phyloP scores from a whole-genome alignment of 2,329 filamentous ascomycete species.

The Diaporthe sp. region DNA sequence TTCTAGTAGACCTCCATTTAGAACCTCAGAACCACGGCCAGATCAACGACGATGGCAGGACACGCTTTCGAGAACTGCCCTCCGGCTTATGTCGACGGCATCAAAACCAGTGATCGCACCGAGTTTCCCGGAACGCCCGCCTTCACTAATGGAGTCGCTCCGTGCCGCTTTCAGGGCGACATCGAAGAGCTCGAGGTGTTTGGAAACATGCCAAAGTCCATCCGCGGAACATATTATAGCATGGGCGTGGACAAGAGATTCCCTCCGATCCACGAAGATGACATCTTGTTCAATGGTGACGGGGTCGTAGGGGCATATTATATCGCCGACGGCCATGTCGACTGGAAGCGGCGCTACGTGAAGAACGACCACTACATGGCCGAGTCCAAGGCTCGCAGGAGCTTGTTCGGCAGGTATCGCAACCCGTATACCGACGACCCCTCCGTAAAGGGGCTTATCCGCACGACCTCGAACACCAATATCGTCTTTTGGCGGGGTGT shows the following conservation, averaged over 20 bases:
- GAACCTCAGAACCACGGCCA: background rate
- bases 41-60: background rate
- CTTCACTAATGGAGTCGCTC: slow-evolving; percentile 30
- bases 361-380: slow-evolving; percentile 42
- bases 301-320: slow-evolving; percentile 48
- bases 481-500: slow-evolving; percentile 66
- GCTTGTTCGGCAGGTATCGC: slow-evolving; percentile 62
- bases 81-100: background rate
- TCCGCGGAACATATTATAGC: slow-evolving; percentile 47
- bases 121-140: background rate
- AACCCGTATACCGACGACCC: slow-evolving; percentile 67
- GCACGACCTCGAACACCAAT: slow-evolving; percentile 69
- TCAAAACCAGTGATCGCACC: slow-evolving; percentile 3
- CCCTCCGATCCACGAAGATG: slow-evolving; percentile 44
- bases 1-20: background rate
- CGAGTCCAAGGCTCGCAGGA: slow-evolving; percentile 47
- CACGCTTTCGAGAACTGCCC: background rate
- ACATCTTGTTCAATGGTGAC: slow-evolving; percentile 51
- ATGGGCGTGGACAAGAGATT: slow-evolving; percentile 51
- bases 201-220: slow-evolving; percentile 42
- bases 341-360: slow-evolving; percentile 43
- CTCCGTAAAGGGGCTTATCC: slow-evolving; percentile 63
- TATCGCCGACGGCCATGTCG: slow-evolving; percentile 43
- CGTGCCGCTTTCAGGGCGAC: slow-evolving; percentile 52
- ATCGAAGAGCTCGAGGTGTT: slow-evolving; percentile 41